Conservation (phyloP, 257 asterid genomes). For the Capsicum pubescens region DNA sequence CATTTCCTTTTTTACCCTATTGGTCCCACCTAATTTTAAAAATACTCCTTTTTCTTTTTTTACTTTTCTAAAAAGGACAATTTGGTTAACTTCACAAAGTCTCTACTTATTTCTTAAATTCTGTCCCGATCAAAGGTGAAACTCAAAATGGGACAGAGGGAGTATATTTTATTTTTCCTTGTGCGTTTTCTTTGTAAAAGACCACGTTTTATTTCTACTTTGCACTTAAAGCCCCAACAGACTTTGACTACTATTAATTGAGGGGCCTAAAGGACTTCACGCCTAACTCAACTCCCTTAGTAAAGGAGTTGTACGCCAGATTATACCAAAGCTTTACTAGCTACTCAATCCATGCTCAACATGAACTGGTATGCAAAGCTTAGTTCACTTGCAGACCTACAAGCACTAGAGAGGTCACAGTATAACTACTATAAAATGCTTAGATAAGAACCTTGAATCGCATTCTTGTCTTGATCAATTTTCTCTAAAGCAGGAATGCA, state of each 20-base stretch:
- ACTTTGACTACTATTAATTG: neutral
- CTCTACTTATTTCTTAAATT: too few relatives aligned
- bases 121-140: too few relatives aligned
- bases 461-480: slow-evolving; percentile 83
- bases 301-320: neutral
- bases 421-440: neutral
- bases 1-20: too few relatives aligned
- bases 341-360: neutral
- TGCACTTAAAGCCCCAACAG: neutral
- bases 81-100: too few relatives aligned
- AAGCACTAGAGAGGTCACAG: neutral
- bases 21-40: too few relatives aligned
- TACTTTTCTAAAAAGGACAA: too few relatives aligned
- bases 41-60: too few relatives aligned
- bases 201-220: neutral
- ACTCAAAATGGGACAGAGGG: too few relatives aligned
- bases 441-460: slow-evolving; percentile 68
- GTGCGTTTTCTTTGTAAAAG: neutral
- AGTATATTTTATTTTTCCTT: neutral
- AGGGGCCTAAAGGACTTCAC: neutral
- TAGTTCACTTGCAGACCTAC: slow-evolving; percentile 21
- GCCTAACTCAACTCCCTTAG: slow-evolving; percentile 1
- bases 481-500: slow-evolving; percentile 90
- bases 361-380: neutral
- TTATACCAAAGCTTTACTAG: neutral